These are phyloP conservation scores for Thraustotheca clavata DNA, from an alignment of 352 stramenopile genomes.

Conservation along the genomic window DNA sequence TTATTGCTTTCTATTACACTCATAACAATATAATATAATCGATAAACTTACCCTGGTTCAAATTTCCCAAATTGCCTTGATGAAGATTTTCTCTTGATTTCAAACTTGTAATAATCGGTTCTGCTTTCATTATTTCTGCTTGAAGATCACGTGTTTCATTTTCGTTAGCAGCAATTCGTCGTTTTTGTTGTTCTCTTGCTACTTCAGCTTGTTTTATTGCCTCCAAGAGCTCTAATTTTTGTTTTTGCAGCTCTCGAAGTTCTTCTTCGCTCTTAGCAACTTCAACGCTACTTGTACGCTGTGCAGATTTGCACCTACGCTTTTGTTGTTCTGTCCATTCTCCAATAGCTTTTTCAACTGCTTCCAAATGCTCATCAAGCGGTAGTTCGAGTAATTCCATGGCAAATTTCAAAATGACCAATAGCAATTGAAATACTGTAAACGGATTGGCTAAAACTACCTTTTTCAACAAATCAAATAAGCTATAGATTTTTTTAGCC, in stretches of 20 bases:
- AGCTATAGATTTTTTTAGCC: no score
- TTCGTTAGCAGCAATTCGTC: background rate
- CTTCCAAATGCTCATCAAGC: background rate
- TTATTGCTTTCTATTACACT: background rate
- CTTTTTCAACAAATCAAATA: no score
- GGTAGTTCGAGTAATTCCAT: background rate
- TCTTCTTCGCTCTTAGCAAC: constrained; percentile 11
- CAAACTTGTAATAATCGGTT: background rate
- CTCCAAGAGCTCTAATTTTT: background rate
- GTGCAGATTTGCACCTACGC: background rate
- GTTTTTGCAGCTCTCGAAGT: background rate
- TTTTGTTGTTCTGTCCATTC: constrained; percentile 13
- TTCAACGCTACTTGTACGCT: background rate
- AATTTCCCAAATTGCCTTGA: constrained; percentile 1
- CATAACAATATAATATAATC: background rate
- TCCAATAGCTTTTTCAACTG: background rate
- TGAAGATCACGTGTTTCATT: constrained; percentile 10
- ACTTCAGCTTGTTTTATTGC: background rate
- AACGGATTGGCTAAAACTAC: no score
- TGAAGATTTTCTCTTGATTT: background rate
- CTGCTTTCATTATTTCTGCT: constrained; percentile 1
- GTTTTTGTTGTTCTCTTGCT: background rate
- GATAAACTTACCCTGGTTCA: constrained; percentile 5
- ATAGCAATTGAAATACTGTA: background rate
- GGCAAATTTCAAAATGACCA: no score